Base-by-base conservation (phyloP, 2,329 filamentous ascomycete genomes). In the Pseudogymnoascus sp. region DNA sequence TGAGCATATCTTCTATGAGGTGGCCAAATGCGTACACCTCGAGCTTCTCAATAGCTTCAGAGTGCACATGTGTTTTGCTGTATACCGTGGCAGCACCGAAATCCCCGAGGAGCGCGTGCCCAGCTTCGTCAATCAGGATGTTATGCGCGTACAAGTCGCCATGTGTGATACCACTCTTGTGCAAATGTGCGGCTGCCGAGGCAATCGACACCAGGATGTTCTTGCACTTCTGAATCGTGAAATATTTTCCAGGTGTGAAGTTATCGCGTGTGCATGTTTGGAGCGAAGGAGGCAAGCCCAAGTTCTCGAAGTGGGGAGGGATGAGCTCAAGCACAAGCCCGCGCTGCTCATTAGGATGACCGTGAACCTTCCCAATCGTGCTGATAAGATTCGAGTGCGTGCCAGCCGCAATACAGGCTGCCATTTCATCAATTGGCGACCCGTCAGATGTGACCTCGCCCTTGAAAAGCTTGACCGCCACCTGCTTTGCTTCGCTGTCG, bases 131-230 rank as follows among this genome's bases (percentile, higher is more conserved):
- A 23, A 76, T 76, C 9, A 81, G 72, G 16, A 81, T 77, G 66
- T 80, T 80, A 67, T 80, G 78, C 9, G 79, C 78, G 60, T 79
- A 79, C 37, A 82, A 62, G 66, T 80, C 78, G 16, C 80, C 79
- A 64, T 82, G 79, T 5, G 74, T 69, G 16, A 81, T 77, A 5
- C 76, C 77, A 34, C 72, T 71, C 6, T 65, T 69, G 65, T 82
- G 80, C 9, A 82, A 72, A 66, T 81, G 79, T 16, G 63, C 70
- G 2, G 77, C 75, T 0, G 77, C 79, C 12, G 75, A 73, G 2
- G 79, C 77, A 34, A 81, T 72, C 6, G 75, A 75, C 0, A 68
- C 65, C 1, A 81, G 71, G 62, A 81, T 76, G 9, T 64, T 63
- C 38, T 77, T 66, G 25, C 72, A 75, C 25, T 72, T 71, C 4